phyloP scores from a whole-genome alignment of 768 basidiomycete species.

The Rhizopogon vesiculosus region DNA sequence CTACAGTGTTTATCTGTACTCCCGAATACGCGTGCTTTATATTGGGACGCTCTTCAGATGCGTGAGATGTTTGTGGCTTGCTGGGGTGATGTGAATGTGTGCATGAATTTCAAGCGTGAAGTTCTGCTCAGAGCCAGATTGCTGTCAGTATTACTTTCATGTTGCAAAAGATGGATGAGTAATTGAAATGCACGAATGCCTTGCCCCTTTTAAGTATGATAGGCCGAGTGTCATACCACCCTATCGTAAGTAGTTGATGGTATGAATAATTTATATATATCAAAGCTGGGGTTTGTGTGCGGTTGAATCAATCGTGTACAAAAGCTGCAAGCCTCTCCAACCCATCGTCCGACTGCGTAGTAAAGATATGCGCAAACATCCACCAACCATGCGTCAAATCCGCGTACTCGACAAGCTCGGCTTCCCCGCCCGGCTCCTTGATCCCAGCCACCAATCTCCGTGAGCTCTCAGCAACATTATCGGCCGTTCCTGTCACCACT shows the following conservation, averaged over 20 bases:
- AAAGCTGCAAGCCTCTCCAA: not conserved
- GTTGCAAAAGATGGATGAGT: too few species aligned
- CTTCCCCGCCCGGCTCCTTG: not conserved
- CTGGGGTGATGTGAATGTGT: not conserved
- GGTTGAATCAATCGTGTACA: not conserved
- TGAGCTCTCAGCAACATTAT: conserved; percentile 8
- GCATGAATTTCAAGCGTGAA: not conserved
- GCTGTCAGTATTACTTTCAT: too few species aligned
- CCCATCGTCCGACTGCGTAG: not conserved
- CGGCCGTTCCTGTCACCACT: conserved; percentile 15
- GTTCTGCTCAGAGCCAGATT: too few species aligned
- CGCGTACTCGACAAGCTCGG: conserved; percentile 21
- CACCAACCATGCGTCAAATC: conserved; percentile 20
- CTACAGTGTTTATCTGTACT: not conserved
- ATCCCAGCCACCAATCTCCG: conserved; percentile 9
- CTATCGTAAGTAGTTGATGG: too few species aligned
- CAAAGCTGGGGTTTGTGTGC: too few species aligned
- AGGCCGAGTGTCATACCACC: too few species aligned
- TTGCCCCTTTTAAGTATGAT: too few species aligned
- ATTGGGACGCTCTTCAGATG: not conserved
- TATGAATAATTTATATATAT: too few species aligned
- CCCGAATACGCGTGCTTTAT: not conserved
- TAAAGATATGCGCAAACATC: conserved; percentile 10
- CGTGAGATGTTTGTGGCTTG: not conserved
- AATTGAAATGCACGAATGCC: too few species aligned